Base-by-base conservation (phyloP, 2,329 filamentous ascomycete genomes). In the Paecilomyces sp. region DNA sequence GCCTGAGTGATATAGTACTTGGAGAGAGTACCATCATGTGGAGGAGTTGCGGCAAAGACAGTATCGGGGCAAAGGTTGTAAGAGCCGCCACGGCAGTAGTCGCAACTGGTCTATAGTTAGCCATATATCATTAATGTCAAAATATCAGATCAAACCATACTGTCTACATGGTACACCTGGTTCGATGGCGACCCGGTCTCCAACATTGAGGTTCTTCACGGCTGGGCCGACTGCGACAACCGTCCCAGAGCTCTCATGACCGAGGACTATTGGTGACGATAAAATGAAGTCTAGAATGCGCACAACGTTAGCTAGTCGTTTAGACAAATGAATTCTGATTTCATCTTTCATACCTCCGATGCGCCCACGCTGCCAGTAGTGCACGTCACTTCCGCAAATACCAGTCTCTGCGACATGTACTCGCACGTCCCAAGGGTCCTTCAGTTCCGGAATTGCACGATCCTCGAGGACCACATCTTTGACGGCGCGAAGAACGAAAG, bases 31-130 rank as follows among this genome's bases (percentile, higher is more conserved):
- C 81, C 81, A 57, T 82, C 75, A 59, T 76, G 74, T 0, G 81
- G 81, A 0, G 81, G 81, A 0, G 76, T 80, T 0, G 80, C 81
- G 7, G 81, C 80, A 60, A 83, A 83, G 5, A 78, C 67, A 1
- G 74, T 82, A 28, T 28, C 25, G 25, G 25, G 25, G 25, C 25
- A 28, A 1, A 79, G 66, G 51, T 80, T 76, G 65, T 80, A 80
- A 2, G 56, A 50, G 2, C 78, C 79, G 0, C 62, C 58, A 3
- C 74, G 72, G 64, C 80, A 82, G 58, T 72, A 69, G 50, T 76
- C 68, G 66, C 80, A 82, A 31, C 72, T 28, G 1, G 3, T 6
- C 25, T 1, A 28, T 1, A 28, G 25, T 28, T 28, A 28, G 25
- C 25, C 6, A 28, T 28, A 28, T 28, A 28, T 28, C 25, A 28